A percentile compares a stretch with the other conserved stretches of the same genome.
Evolutionary conservation across 208 protist species (phyloP).

Genomic region (Trypanosoma brucei): DNA sequence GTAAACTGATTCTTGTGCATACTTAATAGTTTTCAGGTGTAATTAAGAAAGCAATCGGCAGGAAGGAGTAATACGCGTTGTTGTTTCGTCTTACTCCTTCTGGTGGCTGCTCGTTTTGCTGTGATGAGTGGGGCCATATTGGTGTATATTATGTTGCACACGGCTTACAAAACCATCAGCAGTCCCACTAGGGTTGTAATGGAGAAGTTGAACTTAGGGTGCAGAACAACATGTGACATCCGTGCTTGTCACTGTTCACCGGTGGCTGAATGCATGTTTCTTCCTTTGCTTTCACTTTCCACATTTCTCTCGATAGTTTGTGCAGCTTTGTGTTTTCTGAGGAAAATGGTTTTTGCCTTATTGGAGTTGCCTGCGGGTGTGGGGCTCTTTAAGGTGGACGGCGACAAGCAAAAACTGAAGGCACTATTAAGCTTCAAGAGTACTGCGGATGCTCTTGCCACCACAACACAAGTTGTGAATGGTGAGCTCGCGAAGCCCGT

Average conservation of each 20-base stretch:
- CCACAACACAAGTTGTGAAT: slow-evolving; percentile 95
- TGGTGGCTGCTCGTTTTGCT: neutral
- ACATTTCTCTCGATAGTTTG: neutral
- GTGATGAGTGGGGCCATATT: neutral
- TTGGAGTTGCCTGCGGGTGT: slow-evolving; percentile 98
- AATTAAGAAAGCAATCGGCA: too few species aligned
- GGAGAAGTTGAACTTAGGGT: neutral
- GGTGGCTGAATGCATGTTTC: neutral
- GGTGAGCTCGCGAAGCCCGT: slow-evolving; percentile 94
- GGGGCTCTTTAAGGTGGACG: slow-evolving; percentile 98
- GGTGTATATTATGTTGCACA: neutral
- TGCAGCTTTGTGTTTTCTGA: neutral
- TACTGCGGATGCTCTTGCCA: slow-evolving; percentile 96
- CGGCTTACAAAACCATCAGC: neutral
- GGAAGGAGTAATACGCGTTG: too few species aligned
- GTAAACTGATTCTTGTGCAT: too few species aligned
- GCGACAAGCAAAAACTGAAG: slow-evolving; percentile 86
- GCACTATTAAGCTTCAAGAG: slow-evolving; percentile 93
- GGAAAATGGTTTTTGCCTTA: slow-evolving; percentile 94
- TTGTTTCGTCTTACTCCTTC: too few species aligned
- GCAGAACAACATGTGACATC: too few species aligned
- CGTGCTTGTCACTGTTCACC: too few species aligned
- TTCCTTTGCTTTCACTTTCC: neutral
- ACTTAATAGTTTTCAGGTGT: too few species aligned
- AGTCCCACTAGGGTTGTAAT: neutral